Evolutionary conservation across 305 asterid species (phyloP), one percentile per base, ranked within the genome.

Genomic region (Lippia alba): DNA sequence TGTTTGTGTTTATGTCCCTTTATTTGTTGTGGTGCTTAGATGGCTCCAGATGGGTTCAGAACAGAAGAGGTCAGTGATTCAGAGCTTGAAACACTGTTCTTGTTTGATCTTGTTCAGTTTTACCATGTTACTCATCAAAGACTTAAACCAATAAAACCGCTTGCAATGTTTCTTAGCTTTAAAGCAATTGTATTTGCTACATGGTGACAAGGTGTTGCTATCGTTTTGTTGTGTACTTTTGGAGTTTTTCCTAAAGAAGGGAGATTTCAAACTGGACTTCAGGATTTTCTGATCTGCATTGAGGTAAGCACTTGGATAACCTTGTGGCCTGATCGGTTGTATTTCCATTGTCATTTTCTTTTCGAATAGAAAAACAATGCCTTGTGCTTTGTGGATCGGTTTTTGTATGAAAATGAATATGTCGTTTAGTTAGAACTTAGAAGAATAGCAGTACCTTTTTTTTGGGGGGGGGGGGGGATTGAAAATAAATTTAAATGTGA

Each of bases 161-260:
- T 91, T 16, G 96, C 96, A 0, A 94, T 91, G 80, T 94, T 94
- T 76, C 87, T 91, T 66, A 94, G 97, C 90, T 91, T 94, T 74
- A 89, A 94, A 80, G 96, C 96, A 33, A 94, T 91, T 72, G 97
- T 94, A 20, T 94, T 91, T 19, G 99, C 97, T 4, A 94, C 99
- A 8, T 94, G 99, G 99, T 91, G 99, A 97, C 97, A 94, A 83
- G 97, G 95, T 8, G 91, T 91, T 0, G 97, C 96, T 49, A 89
- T 94, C 14, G 95, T 84, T 14, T 77, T 94, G 75, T 69, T 88
- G 62, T 86, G 97, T 69, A 75, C 71, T 51, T 84, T 83, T 12
- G 78, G 78, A 19, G 75, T 86, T 61, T 82, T 94, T 55, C 93
- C 97, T 0, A 84, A 78, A 40, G 90, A 82, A 46, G 91, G 83